These are phyloP conservation scores for Scutellaria minor DNA, from an alignment of 257 asterid genomes.

Conservation along the genomic window DNA sequence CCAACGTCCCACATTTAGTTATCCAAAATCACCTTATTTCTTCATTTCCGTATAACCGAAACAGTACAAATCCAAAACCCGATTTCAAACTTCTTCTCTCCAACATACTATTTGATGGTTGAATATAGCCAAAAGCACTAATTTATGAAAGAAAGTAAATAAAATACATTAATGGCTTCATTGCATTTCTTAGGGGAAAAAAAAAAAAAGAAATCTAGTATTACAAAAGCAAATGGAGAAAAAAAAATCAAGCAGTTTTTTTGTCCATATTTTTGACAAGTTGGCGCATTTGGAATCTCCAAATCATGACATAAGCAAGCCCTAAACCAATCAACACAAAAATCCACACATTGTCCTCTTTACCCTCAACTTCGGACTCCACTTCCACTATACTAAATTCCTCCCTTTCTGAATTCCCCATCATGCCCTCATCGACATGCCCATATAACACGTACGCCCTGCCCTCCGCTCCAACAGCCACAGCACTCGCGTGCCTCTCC, in stretches of 20 bases:
- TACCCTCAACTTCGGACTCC: slow-evolving; percentile 56
- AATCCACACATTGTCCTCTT: slow-evolving; percentile 77
- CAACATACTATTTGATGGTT: too few relatives aligned
- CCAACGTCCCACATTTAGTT: too few relatives aligned
- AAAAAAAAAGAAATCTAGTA: background rate
- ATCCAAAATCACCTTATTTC: too few relatives aligned
- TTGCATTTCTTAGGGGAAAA: background rate
- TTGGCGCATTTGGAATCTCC: slow-evolving; percentile 87
- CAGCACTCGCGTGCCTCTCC: slow-evolving; percentile 70
- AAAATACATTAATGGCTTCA: background rate
- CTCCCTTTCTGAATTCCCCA: slow-evolving; percentile 54
- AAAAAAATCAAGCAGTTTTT: slow-evolving; percentile 54
- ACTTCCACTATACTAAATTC: slow-evolving; percentile 66
- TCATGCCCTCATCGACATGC: slow-evolving; percentile 59
- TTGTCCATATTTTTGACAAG: slow-evolving; percentile 69
- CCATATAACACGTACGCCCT: slow-evolving; percentile 89
- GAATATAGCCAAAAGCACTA: background rate
- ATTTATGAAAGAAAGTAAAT: background rate
- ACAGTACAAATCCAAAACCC: too few relatives aligned
- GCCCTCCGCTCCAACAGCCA: slow-evolving; percentile 61
- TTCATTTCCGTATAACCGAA: too few relatives aligned
- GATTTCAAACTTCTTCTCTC: too few relatives aligned
- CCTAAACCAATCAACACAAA: slow-evolving; percentile 78
- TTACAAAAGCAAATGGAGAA: background rate
- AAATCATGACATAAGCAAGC: slow-evolving; percentile 62